These are phyloP conservation scores for Setaria viridis DNA, from an alignment of 202 grass and related monocot species.

Conservation along the genomic window DNA sequence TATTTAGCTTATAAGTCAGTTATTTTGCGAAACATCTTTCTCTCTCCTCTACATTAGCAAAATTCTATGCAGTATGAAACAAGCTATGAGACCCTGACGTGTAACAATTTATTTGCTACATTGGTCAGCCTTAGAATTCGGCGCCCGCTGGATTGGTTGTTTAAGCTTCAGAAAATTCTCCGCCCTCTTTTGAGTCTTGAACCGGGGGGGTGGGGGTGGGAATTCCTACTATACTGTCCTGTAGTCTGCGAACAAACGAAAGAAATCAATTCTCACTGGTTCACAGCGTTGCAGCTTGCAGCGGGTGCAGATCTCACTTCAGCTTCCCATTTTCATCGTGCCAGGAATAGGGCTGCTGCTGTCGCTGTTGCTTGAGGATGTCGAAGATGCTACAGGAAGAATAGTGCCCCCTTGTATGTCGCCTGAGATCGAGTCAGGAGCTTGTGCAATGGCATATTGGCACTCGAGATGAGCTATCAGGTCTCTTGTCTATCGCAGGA, in stretches of 20 bases:
- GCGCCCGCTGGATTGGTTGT: background rate
- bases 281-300: background rate
- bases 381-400: constrained; percentile 25
- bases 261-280: background rate
- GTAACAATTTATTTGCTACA: too few species aligned
- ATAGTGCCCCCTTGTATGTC: constrained; percentile 42
- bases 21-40: too few species aligned
- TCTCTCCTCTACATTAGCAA: too few species aligned
- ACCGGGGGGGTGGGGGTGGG: too few species aligned
- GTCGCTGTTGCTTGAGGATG: constrained; percentile 32
- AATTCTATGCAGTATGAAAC: too few species aligned
- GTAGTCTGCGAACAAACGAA: background rate
- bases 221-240: too few species aligned
- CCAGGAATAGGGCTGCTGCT: background rate
- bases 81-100: too few species aligned
- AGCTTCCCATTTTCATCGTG: constrained; percentile 41
- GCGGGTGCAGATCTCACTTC: constrained; percentile 16
- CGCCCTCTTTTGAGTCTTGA: background rate
- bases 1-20: too few species aligned
- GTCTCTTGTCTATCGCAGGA: constrained; percentile 47
- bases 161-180: background rate
- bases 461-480: constrained; percentile 58
- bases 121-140: background rate
- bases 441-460: constrained; percentile 40
- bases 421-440: constrained; percentile 38